phyloP scores from a whole-genome alignment of 768 basidiomycete genomes.

The Tephrocybe sp. region DNA sequence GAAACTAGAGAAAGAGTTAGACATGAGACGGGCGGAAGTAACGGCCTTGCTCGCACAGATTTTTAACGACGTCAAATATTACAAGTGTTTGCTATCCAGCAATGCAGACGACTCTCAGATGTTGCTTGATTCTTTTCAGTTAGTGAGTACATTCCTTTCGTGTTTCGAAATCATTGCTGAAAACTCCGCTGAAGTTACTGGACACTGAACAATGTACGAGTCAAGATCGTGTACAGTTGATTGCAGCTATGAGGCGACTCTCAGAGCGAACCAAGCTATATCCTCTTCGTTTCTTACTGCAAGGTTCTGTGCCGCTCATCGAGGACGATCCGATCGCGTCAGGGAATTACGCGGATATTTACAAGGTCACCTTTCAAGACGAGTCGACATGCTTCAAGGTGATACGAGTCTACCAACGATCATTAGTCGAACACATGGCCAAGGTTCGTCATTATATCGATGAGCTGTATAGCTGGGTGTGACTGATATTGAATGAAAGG shows the following conservation, averaged over 20 bases:
- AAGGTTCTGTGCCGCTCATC: not conserved
- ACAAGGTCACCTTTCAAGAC: not conserved
- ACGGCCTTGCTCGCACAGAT: not conserved
- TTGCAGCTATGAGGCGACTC: slow-evolving; percentile 13
- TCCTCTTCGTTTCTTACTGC: slow-evolving; percentile 6
- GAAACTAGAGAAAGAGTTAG: not conserved
- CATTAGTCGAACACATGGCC: slow-evolving; percentile 1
- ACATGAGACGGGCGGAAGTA: not conserved
- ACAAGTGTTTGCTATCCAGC: slow-evolving; percentile 1
- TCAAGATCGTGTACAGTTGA: slow-evolving; percentile 1
- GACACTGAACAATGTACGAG: slow-evolving; percentile 1
- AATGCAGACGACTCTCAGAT: not conserved
- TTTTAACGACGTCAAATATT: not conserved
- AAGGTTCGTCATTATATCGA: slow-evolving; percentile 1
- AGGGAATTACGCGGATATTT: slow-evolving; percentile 11
- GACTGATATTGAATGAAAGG: not conserved
- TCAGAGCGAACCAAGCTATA: slow-evolving; percentile 3
- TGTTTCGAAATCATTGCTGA: too few species aligned
- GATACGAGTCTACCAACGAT: slow-evolving; percentile 2
- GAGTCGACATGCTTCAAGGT: slow-evolving; percentile 8
- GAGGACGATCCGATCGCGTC: not conserved
- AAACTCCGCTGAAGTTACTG: too few species aligned
- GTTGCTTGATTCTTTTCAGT: slow-evolving; percentile 1
- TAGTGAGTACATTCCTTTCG: not conserved
- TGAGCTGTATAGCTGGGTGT: not conserved